Evolutionary conservation across 306 rosid species (phyloP), one percentile per base, ranked within the genome.

Genomic region (Cicer pinnatifidum): DNA sequence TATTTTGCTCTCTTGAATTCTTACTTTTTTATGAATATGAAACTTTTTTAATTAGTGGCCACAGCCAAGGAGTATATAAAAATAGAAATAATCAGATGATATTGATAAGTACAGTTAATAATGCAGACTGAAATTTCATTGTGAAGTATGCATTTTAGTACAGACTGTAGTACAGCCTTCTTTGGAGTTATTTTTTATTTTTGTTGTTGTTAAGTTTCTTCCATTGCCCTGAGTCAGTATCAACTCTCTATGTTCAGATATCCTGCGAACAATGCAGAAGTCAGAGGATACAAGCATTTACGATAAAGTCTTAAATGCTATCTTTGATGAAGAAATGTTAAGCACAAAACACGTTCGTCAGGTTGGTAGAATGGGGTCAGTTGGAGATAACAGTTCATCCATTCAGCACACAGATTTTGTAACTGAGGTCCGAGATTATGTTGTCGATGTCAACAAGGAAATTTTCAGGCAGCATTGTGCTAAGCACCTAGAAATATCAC

Each of bases 391-490:
- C 63, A 46, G 75, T 75, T 82, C 91, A 69, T 81, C 91, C 67
- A 80, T 84, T 58, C 97, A 80, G 80, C 86, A 80, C 73, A 73
- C 93, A 12, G 96, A 89, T 82, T 71, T 89, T 46, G 83, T 84
- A 75, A 88, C 97, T 28, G 94, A 91, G 80, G 91, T 86, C 67
- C 94, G 94, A 54, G 98, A 94, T 85, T 84, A 86, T 82, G 89
- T 91, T 63, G 79, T 85, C 77, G 97, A 94, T 57, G 74, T 74
- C 57, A 73, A 86, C 73, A 89, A 86, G 82, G 92, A 91, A 72
- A 80, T 87, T 66, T 94, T 94, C 82, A 85, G 87, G 65, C 88
- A 82, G 66, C 98, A 91, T 81, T 88, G 98, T 83, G 97, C 98
- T 20, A 88, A 83, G 80, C 98, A 76, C 77, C 87, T 91, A 61